These are phyloP conservation scores for Lumnitzera racemosa DNA, from an alignment of 345 rosid species.

Conservation along the genomic window DNA sequence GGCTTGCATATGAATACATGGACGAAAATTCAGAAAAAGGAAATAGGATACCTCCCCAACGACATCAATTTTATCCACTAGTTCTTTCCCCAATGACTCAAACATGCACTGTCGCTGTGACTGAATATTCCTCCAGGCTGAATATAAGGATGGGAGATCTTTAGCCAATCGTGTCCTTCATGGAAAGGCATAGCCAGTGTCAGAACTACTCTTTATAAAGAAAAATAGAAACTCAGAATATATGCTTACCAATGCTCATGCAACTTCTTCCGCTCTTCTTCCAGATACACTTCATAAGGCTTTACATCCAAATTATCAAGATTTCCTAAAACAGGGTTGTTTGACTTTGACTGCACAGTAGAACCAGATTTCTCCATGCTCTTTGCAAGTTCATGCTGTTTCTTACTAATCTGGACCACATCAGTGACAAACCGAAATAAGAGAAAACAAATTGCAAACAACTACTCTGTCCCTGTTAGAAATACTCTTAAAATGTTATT, in stretches of 20 bases:
- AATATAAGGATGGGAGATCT: slow-evolving; percentile 69
- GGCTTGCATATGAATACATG: slow-evolving; percentile 1
- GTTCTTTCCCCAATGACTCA: slow-evolving; percentile 54
- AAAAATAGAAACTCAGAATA: slow-evolving; percentile 8
- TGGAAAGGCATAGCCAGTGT: slow-evolving; percentile 5
- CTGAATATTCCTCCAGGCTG: slow-evolving; percentile 54
- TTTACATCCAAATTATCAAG: slow-evolving; percentile 56
- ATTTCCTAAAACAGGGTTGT: slow-evolving; percentile 66
- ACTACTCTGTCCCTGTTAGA: no score
- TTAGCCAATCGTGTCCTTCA: slow-evolving; percentile 64
- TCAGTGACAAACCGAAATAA: not conserved
- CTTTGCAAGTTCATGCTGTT: slow-evolving; percentile 82
- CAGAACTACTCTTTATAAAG: not conserved
- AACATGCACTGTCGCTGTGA: slow-evolving; percentile 35
- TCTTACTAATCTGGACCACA: slow-evolving; percentile 83
- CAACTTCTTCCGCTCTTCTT: slow-evolving; percentile 81
- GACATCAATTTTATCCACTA: slow-evolving; percentile 33
- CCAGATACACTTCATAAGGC: slow-evolving; percentile 82
- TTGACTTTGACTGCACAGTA: slow-evolving; percentile 65
- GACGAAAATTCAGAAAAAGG: not conserved
- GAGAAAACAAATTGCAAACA: slow-evolving; percentile 6
- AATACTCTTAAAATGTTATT: no score
- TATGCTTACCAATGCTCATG: slow-evolving; percentile 71
- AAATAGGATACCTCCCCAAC: slow-evolving; percentile 39
- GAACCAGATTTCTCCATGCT: slow-evolving; percentile 82